These are phyloP conservation scores for Viola pubescens DNA, from an alignment of 441 rosid genomes.

Conservation along the genomic window DNA sequence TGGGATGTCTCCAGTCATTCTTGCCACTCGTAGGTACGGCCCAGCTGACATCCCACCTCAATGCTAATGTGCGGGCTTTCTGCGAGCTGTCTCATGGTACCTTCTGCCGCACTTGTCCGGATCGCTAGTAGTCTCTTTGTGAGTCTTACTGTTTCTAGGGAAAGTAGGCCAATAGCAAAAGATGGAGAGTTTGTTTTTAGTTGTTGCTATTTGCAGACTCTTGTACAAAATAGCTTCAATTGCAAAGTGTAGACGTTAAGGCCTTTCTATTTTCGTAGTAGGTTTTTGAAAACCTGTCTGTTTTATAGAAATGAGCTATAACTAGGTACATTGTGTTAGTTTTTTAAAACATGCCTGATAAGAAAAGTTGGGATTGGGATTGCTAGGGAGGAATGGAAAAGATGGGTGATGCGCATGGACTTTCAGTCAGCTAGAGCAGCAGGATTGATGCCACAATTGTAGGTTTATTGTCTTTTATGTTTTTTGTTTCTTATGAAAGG, in stretches of 20 bases:
- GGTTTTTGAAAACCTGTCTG: constrained; percentile 7
- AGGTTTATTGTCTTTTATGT: constrained; percentile 49
- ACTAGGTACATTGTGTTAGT: constrained; percentile 20
- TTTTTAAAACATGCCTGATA: constrained; percentile 25
- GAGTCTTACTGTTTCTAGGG: constrained; percentile 70
- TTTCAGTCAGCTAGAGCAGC: constrained; percentile 68
- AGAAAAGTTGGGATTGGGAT: constrained; percentile 64
- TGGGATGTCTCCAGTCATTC: constrained; percentile 63
- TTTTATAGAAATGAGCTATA: constrained; percentile 15
- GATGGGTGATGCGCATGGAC: constrained; percentile 89
- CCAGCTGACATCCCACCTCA: constrained; percentile 59
- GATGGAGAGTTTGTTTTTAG: constrained; percentile 5
- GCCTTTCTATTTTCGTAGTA: neutral
- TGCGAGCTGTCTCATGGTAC: constrained; percentile 96
- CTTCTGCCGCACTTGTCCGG: constrained; percentile 88
- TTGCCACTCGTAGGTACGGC: constrained; percentile 51
- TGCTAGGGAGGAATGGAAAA: constrained; percentile 88
- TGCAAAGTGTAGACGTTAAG: neutral
- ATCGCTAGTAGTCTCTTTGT: constrained; percentile 88
- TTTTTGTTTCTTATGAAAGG: constrained; percentile 15
- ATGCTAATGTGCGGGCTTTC: constrained; percentile 63
- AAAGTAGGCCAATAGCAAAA: constrained; percentile 5
- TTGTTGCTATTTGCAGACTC: constrained; percentile 19
- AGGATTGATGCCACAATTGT: constrained; percentile 52
- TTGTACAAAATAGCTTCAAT: constrained; percentile 18